Evolutionary conservation across 2,329 filamentous ascomycete genomes (phyloP).

Genomic region (Pseudogymnoascus verrucosus): DNA sequence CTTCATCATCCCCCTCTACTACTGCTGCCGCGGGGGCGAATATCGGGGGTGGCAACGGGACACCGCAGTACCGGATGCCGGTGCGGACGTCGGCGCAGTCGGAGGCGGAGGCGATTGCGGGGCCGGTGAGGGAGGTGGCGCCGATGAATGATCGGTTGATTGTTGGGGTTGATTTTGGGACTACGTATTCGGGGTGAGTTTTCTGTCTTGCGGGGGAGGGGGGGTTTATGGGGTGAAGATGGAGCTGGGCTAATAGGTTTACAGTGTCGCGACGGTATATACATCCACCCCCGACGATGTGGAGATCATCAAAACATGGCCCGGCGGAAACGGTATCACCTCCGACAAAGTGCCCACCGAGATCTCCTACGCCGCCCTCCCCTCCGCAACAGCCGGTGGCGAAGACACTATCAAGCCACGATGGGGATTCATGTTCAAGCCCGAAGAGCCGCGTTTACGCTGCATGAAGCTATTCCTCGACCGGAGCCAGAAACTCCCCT

Average conservation of each 20-base stretch:
- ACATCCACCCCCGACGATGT: conserved; percentile 70
- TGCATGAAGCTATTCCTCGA: conserved; percentile 84
- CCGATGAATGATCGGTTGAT: conserved; percentile 57
- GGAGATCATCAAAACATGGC: conserved; percentile 80
- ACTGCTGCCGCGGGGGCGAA: conserved; percentile 28
- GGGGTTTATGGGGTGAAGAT: background rate
- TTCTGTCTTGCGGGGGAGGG: background rate
- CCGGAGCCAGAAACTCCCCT: conserved; percentile 69
- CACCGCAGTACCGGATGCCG: background rate
- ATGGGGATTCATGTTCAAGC: conserved; percentile 80
- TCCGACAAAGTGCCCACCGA: conserved; percentile 81
- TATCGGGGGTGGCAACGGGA: background rate
- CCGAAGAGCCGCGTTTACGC: conserved; percentile 65
- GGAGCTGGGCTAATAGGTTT: conserved; percentile 15
- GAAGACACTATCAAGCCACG: conserved; percentile 35
- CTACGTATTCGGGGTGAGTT: conserved; percentile 70
- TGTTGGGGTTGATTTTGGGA: conserved; percentile 75
- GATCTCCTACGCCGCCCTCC: conserved; percentile 53
- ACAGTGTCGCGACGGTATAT: conserved; percentile 63
- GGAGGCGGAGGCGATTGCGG: conserved; percentile 48
- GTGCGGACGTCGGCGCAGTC: background rate
- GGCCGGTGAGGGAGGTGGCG: conserved; percentile 46
- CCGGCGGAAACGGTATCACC: conserved; percentile 77
- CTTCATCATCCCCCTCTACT: conserved; percentile 46
- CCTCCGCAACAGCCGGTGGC: conserved; percentile 31